Evolutionary conservation across 1,284 basidiomycete species (phyloP).

Genomic region (Trametes versicolor): DNA sequence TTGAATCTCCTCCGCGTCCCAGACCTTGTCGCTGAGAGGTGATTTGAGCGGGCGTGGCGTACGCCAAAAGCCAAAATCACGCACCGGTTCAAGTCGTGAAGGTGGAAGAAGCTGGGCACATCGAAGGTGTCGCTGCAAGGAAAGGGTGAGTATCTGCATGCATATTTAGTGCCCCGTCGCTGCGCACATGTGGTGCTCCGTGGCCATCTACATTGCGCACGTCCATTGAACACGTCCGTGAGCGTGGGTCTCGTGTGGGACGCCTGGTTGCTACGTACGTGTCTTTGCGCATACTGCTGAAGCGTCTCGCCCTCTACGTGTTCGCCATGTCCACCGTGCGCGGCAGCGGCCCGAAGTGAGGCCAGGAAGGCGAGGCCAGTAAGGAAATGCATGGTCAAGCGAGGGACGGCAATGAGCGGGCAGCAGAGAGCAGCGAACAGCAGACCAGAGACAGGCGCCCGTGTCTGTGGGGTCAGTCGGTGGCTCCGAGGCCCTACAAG

Average conservation of each 20-base stretch:
- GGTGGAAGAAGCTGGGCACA: constrained; percentile 81
- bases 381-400: constrained; percentile 45
- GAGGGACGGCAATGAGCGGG: constrained; percentile 7
- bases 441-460: constrained; percentile 17
- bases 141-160: constrained; percentile 13
- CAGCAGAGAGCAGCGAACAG: constrained; percentile 4
- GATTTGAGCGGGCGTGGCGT: background rate
- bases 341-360: constrained; percentile 38
- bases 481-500: background rate
- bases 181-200: constrained; percentile 84
- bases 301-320: constrained; percentile 43
- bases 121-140: constrained; percentile 78
- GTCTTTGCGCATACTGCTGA: constrained; percentile 67
- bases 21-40: constrained; percentile 66
- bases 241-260: constrained; percentile 5
- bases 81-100: constrained; percentile 91
- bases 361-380: constrained; percentile 49
- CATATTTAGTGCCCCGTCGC: constrained; percentile 3
- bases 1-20: constrained; percentile 87
- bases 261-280: constrained; percentile 54
- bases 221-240: constrained; percentile 11
- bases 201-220: constrained; percentile 70
- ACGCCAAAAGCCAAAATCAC: constrained; percentile 33
- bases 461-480: constrained; percentile 1
- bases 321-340: constrained; percentile 41